Percentiles rank a stretch among this genome's conserved stretches.
Evolutionary conservation across 768 basidiomycete genomes (phyloP).

Genomic region (Sutorius australiensis): DNA sequence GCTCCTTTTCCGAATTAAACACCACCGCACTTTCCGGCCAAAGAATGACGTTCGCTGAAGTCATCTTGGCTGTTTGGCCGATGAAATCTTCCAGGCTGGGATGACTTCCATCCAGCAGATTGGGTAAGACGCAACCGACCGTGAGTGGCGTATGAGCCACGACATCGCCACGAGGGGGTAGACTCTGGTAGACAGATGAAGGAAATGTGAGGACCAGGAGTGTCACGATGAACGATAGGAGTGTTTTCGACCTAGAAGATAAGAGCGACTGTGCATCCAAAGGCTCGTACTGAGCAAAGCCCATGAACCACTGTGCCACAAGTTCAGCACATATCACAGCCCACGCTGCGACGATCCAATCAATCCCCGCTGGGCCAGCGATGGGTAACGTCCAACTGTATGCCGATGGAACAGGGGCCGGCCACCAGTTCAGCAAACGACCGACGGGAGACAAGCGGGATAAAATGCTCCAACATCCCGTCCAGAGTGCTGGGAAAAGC

Average conservation of each 20-base stretch:
- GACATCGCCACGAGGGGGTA: slow-evolving; percentile 39
- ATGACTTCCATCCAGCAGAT: slow-evolving; percentile 38
- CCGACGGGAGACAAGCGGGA: slow-evolving; percentile 65
- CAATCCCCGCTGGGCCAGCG: slow-evolving; percentile 56
- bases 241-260: slow-evolving; percentile 24
- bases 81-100: slow-evolving; percentile 59
- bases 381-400: slow-evolving; percentile 65
- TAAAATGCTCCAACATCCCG: slow-evolving; percentile 51
- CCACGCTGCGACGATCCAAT: slow-evolving; percentile 78
- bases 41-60: slow-evolving; percentile 53
- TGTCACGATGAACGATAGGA: slow-evolving; percentile 36
- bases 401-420: slow-evolving; percentile 48
- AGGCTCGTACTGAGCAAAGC: slow-evolving; percentile 20
- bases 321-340: slow-evolving; percentile 59
- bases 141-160: slow-evolving; percentile 48
- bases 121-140: slow-evolving; percentile 68
- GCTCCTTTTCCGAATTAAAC: slow-evolving; percentile 52
- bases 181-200: slow-evolving; percentile 42
- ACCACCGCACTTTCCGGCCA: slow-evolving; percentile 81
- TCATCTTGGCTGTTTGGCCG: slow-evolving; percentile 48
- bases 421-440: slow-evolving; percentile 62
- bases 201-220: slow-evolving; percentile 52
- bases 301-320: slow-evolving; percentile 57
- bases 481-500: slow-evolving; percentile 70
- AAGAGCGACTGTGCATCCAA: slow-evolving; percentile 9